Conservation (phyloP, 805 yeast genomes). For the Saccharomyces kudriavzevii region DNA sequence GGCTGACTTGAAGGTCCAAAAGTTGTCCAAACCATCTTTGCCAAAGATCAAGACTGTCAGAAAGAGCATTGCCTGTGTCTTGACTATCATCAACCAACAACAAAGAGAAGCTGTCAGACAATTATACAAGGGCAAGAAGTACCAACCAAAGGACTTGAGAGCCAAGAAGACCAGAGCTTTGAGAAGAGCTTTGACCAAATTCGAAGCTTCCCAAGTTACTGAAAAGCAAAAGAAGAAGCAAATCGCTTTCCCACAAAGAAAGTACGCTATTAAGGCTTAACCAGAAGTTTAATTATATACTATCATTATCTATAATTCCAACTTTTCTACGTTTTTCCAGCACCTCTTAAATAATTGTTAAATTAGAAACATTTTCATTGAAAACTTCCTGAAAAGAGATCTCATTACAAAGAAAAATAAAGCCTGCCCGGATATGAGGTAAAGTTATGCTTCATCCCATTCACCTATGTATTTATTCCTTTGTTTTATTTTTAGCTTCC, state of each 20-base stretch:
- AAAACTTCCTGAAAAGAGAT: not conserved
- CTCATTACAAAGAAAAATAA: not conserved
- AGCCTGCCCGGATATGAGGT: not conserved
- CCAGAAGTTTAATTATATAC: slow-evolving; percentile 3
- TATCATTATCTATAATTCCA: not conserved
- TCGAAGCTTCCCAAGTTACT: slow-evolving; percentile 76
- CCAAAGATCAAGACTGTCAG: slow-evolving; percentile 96
- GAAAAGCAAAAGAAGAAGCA: slow-evolving; percentile 85
- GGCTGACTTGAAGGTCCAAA: slow-evolving; percentile 92
- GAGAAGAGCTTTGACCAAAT: slow-evolving; percentile 90
- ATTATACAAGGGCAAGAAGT: slow-evolving; percentile 90
- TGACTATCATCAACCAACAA: slow-evolving; percentile 92
- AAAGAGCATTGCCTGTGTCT: slow-evolving; percentile 96
- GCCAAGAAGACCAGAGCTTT: slow-evolving; percentile 99
- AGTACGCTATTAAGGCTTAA: slow-evolving; percentile 97
- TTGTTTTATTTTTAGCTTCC: slow-evolving; percentile 8
- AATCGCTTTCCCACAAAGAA: slow-evolving; percentile 96
- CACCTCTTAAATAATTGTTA: not conserved
- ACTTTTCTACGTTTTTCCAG: not conserved
- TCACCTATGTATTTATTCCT: too few species aligned
- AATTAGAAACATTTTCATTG: not conserved
- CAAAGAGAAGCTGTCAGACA: slow-evolving; percentile 93
- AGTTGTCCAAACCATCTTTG: slow-evolving; percentile 82
- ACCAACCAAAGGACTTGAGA: slow-evolving; percentile 97
- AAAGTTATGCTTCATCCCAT: not conserved